These are phyloP conservation scores for Penicillium goetzii DNA, from an alignment of 495 filamentous ascomycete genomes.

Conservation along the genomic window DNA sequence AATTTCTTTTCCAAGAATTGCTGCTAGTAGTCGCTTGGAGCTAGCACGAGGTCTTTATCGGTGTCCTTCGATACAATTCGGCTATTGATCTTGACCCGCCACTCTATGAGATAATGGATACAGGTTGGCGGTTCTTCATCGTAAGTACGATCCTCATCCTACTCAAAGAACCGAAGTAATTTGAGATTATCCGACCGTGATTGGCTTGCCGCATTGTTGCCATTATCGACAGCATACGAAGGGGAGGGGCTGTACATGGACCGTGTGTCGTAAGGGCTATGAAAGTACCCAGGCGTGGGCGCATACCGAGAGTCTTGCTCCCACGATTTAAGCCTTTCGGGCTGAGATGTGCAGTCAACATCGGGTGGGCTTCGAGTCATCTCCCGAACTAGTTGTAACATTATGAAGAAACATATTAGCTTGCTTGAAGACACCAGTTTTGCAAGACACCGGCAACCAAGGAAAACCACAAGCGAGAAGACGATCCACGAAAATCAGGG, in stretches of 20 bases:
- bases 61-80: not conserved
- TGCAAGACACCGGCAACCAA: no score
- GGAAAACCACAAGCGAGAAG: no score
- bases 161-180: not conserved
- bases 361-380: not conserved
- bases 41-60: not conserved
- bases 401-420: no score
- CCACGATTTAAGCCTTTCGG: not conserved
- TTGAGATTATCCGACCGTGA: not conserved
- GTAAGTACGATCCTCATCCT: not conserved
- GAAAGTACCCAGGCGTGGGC: not conserved
- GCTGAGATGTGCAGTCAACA: not conserved
- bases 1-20: not conserved
- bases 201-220: not conserved
- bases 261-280: not conserved
- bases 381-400: no score
- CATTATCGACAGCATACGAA: not conserved
- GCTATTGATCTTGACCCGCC: not conserved
- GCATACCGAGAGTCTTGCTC: not conserved
- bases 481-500: no score
- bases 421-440: no score
- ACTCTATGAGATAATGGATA: slow-evolving; percentile 6
- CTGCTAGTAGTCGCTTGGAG: not conserved
- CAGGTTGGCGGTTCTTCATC: not conserved
- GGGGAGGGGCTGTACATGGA: not conserved